phyloP scores from a whole-genome alignment of 1,284 basidiomycete genomes.

The Marasmius oreades region DNA sequence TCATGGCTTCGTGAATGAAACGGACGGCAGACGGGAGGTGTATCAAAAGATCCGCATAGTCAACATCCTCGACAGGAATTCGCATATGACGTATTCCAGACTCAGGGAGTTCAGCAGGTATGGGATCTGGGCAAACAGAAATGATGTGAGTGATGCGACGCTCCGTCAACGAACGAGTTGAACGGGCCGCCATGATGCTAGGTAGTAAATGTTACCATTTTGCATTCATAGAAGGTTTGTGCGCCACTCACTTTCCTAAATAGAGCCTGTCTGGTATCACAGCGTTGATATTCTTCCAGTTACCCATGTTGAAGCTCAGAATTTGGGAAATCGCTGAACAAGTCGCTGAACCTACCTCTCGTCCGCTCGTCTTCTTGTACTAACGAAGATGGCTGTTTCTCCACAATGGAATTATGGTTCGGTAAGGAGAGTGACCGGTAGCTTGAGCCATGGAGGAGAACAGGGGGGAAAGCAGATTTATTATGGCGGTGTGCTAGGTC shows the following conservation, averaged over 20 bases:
- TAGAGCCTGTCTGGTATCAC: conserved; percentile 67
- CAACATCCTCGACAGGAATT: conserved; percentile 75
- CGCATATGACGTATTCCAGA: conserved; percentile 70
- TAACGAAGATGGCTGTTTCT: neutral
- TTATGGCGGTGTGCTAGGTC: conserved; percentile 1
- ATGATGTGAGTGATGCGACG: conserved; percentile 74
- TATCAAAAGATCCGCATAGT: conserved; percentile 80
- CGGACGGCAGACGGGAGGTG: conserved; percentile 72
- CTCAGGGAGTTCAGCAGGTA: conserved; percentile 70
- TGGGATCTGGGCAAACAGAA: conserved; percentile 68
- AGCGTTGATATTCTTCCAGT: conserved; percentile 71
- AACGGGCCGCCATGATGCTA: conserved; percentile 69
- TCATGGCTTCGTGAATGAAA: conserved; percentile 76
- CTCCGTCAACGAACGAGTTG: conserved; percentile 70
- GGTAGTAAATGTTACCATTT: conserved; percentile 10
- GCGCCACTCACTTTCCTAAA: conserved; percentile 65
- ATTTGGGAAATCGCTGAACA: conserved; percentile 16
- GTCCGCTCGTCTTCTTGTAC: conserved; percentile 17
- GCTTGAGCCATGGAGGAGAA: neutral
- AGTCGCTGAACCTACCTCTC: conserved; percentile 9
- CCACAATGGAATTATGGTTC: neutral
- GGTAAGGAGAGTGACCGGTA: neutral
- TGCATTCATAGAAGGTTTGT: conserved; percentile 14
- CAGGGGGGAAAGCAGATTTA: neutral
- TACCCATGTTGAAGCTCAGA: conserved; percentile 37